Conservation (phyloP, 441 rosid species). For the Gossypium schwendimanii region DNA sequence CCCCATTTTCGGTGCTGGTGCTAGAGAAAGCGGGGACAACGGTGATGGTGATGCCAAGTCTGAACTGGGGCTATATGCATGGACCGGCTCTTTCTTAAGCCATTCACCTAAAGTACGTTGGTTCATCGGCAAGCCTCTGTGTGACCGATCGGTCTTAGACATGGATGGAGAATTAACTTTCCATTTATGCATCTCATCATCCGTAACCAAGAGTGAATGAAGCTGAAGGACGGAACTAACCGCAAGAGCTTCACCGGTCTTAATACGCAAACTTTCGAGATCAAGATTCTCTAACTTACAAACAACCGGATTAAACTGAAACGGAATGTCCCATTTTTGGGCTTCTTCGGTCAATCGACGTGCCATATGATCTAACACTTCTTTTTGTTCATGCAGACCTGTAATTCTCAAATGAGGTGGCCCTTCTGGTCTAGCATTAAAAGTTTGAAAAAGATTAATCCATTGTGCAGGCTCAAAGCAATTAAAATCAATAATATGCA, state of each 20-base stretch:
- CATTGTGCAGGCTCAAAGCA: slow-evolving; percentile 66
- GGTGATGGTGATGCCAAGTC: slow-evolving; percentile 33
- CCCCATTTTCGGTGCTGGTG: slow-evolving; percentile 51
- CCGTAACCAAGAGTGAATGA: slow-evolving; percentile 49
- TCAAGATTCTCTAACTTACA: slow-evolving; percentile 54
- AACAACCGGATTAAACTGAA: slow-evolving; percentile 54
- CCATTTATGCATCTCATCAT: slow-evolving; percentile 33
- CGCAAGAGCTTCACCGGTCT: slow-evolving; percentile 72
- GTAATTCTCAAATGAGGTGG: slow-evolving; percentile 71
- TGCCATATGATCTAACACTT: slow-evolving; percentile 63
- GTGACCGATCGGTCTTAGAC: slow-evolving; percentile 26
- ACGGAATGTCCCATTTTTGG: slow-evolving; percentile 55
- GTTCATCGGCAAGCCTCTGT: slow-evolving; percentile 31
- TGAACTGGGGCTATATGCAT: slow-evolving; percentile 32
- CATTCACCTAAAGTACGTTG: slow-evolving; percentile 52
- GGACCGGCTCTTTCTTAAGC: slow-evolving; percentile 48
- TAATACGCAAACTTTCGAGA: slow-evolving; percentile 43
- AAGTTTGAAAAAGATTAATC: slow-evolving; percentile 56
- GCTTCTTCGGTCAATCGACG: slow-evolving; percentile 50
- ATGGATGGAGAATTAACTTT: slow-evolving; percentile 28
- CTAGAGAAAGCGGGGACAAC: slow-evolving; percentile 34
- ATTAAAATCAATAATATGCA: slow-evolving; percentile 59
- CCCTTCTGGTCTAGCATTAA: slow-evolving; percentile 55
- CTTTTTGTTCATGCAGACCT: slow-evolving; percentile 54
- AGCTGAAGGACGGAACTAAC: slow-evolving; percentile 59